Evolutionary conservation across 108 stramenopile genomes (phyloP), one percentile per base, ranked within the genome.

Genomic region (Cyclotella distinguenda): DNA sequence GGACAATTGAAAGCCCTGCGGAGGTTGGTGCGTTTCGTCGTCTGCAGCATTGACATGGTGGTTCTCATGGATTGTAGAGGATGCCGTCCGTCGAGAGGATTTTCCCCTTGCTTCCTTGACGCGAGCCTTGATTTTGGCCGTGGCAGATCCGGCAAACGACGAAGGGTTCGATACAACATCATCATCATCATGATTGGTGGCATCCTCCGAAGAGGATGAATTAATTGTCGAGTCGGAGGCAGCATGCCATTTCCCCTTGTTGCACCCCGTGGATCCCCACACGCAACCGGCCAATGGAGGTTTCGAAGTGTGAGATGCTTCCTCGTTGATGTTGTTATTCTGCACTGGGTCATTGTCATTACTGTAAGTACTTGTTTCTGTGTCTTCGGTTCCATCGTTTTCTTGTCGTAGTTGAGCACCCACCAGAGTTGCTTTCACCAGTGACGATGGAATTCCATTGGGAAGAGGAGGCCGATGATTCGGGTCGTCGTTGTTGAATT

Each of bases 191-290:
- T 42, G 16, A 49, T 33, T 11, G 4, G 31, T 48, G 32, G 51
- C 0, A 12, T 45, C 51, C 42, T 15, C 55, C 33, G 46, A 42
- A 39, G 61, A 57, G 19, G 55, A 53, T 26, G 70, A 46, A 32
- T 44, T 38, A 19, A 36, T 50, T n/a, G 51, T 34, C 43, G 43
- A 21, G 23, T 42, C 26, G 16, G 55, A n/a, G 16, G 23, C 46
- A 15, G 22, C 3, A 12, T 42, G 55, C 31, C 35, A 12, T 26
- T 54, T 75, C n/a, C 66, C 74, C 19, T 67, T 66, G 21, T 67
- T 67, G 30, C 74, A 75, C 4, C 74, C 74, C 22, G 55, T 49
- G 4, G 49, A 27, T 7, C 74, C 74, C 74, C 74, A 75, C 13
- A 52, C 51, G 39, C 70, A 71, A 8, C 70, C 70, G 22, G 70